phyloP scores from a whole-genome alignment of 73 alveolate genomes.

The Diophrys sp. region DNA sequence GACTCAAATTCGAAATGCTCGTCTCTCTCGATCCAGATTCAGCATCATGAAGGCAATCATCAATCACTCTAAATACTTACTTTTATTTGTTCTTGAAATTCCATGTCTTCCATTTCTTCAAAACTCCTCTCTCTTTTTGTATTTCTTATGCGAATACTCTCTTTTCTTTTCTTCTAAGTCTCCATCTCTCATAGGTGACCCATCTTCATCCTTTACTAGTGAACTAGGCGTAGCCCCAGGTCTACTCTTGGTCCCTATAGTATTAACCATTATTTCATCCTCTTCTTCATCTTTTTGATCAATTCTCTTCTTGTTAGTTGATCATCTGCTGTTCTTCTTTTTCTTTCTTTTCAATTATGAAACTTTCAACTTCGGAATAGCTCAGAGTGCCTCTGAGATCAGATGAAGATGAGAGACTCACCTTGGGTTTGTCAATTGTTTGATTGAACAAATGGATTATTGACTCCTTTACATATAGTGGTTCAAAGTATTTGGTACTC shows the following conservation, averaged over 20 bases:
- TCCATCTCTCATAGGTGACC: too few relatives aligned
- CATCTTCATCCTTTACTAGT: too few relatives aligned
- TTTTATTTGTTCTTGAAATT: conserved; percentile 48
- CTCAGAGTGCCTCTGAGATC: conserved; percentile 86
- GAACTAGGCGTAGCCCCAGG: conserved; percentile 1
- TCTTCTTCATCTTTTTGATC: conserved; percentile 19
- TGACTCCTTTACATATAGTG: conserved; percentile 81
- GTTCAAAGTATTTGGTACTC: conserved; percentile 83
- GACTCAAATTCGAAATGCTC: too few relatives aligned
- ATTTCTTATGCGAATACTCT: conserved; percentile 53
- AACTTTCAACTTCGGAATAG: conserved; percentile 79
- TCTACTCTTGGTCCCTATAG: conserved; percentile 38
- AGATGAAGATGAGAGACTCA: conserved; percentile 62
- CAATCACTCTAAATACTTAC: background rate
- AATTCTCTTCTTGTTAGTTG: background rate
- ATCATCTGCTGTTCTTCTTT: conserved; percentile 12
- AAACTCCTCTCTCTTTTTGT: conserved; percentile 41
- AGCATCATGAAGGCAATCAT: too few relatives aligned
- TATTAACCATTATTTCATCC: too few relatives aligned
- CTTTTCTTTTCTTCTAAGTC: background rate
- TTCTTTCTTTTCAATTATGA: conserved; percentile 43
- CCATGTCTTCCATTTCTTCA: conserved; percentile 55
- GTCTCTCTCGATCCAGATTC: too few relatives aligned
- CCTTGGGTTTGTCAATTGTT: conserved; percentile 83
- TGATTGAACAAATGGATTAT: conserved; percentile 82